These are phyloP conservation scores for Garcia nutans DNA, from an alignment of 345 rosid genomes.

Conservation along the genomic window DNA sequence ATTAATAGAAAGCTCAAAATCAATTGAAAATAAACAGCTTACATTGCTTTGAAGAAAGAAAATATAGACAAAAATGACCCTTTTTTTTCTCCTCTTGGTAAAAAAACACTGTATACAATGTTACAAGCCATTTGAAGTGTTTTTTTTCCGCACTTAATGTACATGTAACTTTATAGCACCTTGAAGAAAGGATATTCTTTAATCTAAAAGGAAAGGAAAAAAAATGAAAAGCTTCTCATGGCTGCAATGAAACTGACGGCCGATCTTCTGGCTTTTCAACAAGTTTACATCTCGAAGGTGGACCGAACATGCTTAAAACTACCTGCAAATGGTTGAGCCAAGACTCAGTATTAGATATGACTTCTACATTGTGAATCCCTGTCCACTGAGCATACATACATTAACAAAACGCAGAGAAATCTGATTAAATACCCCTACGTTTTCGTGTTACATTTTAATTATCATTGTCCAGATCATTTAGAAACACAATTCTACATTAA, in stretches of 20 bases:
- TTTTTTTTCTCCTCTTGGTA: background rate
- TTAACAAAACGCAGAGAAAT: background rate
- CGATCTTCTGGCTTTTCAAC: constrained; percentile 64
- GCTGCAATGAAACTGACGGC: constrained; percentile 59
- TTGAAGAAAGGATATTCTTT: background rate
- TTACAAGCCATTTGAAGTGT: background rate
- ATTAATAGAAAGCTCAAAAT: no score
- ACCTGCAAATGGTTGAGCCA: constrained; percentile 50
- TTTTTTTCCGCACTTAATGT: constrained; percentile 3
- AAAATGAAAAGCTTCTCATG: constrained; percentile 16
- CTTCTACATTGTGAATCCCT: background rate
- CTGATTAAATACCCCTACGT: background rate
- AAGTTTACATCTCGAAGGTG: constrained; percentile 68
- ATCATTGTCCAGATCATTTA: no score
- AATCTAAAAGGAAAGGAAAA: background rate
- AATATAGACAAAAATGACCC: background rate
- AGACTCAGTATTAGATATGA: background rate
- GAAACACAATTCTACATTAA: no score
- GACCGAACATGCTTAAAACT: constrained; percentile 87
- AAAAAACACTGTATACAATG: constrained; percentile 21
- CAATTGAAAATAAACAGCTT: no score
- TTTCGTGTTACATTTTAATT: background rate
- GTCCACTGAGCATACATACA: no score
- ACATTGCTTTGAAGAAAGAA: background rate
- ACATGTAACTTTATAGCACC: constrained; percentile 14